Evolutionary conservation across 2,329 filamentous ascomycete genomes (phyloP).

Genomic region (Xylariaceae sp.): DNA sequence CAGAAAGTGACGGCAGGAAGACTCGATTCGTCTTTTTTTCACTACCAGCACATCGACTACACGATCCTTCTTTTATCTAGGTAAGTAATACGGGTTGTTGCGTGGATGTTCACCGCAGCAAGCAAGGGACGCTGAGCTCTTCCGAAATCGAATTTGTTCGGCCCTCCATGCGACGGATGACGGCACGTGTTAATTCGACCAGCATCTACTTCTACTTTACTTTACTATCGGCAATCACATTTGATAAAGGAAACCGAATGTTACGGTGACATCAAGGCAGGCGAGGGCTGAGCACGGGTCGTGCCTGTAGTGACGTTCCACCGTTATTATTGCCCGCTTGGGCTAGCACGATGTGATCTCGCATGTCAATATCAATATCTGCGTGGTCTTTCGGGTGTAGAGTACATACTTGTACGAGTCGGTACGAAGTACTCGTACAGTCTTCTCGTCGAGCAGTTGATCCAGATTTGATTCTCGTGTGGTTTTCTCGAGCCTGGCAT

Average conservation of each 20-base stretch:
- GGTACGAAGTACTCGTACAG: too few species aligned
- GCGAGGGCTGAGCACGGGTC: background rate
- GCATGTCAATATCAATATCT: background rate
- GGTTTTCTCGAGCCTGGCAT: too few species aligned
- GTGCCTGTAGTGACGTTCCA: background rate
- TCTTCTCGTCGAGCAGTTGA: too few species aligned
- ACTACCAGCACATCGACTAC: too few species aligned
- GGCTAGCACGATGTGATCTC: conserved; percentile 6
- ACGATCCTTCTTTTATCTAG: too few species aligned
- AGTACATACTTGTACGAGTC: too few species aligned
- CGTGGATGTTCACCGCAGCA: background rate
- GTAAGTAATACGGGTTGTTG: too few species aligned
- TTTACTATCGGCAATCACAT: background rate
- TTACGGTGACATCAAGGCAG: background rate
- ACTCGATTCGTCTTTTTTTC: background rate
- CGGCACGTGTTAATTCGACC: background rate
- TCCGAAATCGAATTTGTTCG: background rate
- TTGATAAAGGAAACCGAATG: background rate
- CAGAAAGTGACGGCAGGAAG: too few species aligned
- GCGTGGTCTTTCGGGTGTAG: background rate
- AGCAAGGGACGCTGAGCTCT: background rate
- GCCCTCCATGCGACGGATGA: background rate
- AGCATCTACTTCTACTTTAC: background rate
- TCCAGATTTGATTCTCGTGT: too few species aligned
- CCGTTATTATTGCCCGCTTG: conserved; percentile 8